Conservation (phyloP, 805 yeast species). For the Wickerhamomyces canadensis region DNA sequence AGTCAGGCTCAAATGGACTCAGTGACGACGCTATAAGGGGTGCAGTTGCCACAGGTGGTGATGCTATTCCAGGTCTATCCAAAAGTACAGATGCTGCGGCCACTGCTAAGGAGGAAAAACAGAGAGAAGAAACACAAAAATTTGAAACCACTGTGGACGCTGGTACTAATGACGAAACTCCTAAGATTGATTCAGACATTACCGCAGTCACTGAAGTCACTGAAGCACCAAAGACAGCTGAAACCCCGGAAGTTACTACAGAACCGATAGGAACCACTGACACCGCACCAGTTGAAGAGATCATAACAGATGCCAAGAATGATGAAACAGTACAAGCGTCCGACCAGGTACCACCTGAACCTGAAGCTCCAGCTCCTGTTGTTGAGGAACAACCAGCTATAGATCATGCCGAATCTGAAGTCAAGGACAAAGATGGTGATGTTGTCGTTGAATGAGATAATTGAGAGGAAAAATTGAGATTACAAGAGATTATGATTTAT, state of each 20-base stretch:
- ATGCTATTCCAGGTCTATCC: conserved; percentile 40
- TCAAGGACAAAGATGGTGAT: conserved; percentile 19
- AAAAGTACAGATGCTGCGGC: conserved; percentile 14
- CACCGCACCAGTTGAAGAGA: not conserved
- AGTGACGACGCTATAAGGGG: conserved; percentile 47
- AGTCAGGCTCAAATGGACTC: conserved; percentile 23
- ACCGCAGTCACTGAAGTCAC: not conserved
- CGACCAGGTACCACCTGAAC: no score
- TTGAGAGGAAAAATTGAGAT: not conserved
- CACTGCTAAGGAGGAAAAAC: not conserved
- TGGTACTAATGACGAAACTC: no score
- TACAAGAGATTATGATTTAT: no score
- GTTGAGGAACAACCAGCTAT: no score
- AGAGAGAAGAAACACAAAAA: not conserved
- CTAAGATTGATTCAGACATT: not conserved
- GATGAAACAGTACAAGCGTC: no score
- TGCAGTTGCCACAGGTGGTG: conserved; percentile 43
- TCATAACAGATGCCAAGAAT: not conserved
- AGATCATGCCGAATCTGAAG: not conserved
- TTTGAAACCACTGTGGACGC: no score
- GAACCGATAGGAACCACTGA: not conserved
- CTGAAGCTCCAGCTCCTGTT: no score
- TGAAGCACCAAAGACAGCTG: not conserved
- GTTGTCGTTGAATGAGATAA: conserved; percentile 8
- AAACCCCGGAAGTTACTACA: not conserved